Evolutionary conservation across 176 grass and related monocot species (phyloP).

Genomic region (Oryza australiensis): DNA sequence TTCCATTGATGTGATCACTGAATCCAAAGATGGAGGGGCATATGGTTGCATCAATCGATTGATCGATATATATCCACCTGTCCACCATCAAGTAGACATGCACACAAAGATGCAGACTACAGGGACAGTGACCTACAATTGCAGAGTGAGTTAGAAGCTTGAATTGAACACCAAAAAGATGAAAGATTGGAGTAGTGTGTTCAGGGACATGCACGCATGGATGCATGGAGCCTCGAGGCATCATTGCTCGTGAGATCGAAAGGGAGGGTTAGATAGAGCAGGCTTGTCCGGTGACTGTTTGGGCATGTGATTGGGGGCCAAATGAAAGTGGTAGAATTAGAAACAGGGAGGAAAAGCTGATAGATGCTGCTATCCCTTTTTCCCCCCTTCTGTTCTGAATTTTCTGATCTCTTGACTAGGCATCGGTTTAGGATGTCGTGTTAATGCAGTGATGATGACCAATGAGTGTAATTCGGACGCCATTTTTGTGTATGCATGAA

Average conservation of each 20-base stretch:
- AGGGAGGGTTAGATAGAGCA: neutral
- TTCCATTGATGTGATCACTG: neutral
- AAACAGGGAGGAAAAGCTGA: neutral
- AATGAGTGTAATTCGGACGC: neutral
- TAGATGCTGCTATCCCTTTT: neutral
- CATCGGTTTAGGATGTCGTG: neutral
- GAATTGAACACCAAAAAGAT: neutral
- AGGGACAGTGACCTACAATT: constrained; percentile 2
- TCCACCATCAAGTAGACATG: constrained; percentile 24
- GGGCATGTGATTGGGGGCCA: constrained; percentile 43
- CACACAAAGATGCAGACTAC: constrained; percentile 2
- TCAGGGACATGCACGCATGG: neutral
- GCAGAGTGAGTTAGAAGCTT: neutral
- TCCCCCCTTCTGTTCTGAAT: neutral
- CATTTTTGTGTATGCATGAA: neutral
- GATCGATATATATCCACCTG: neutral
- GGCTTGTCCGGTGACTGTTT: constrained; percentile 36
- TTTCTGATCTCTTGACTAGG: neutral
- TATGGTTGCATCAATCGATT: neutral
- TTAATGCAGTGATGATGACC: neutral
- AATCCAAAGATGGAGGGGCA: neutral
- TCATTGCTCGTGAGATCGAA: constrained; percentile 45
- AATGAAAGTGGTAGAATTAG: neutral
- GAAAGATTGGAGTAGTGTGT: constrained; percentile 21
- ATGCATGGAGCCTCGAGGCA: constrained; percentile 29